Evolutionary conservation across 164 flowering plant genomes (phyloP).

Genomic region (Sedum album): DNA sequence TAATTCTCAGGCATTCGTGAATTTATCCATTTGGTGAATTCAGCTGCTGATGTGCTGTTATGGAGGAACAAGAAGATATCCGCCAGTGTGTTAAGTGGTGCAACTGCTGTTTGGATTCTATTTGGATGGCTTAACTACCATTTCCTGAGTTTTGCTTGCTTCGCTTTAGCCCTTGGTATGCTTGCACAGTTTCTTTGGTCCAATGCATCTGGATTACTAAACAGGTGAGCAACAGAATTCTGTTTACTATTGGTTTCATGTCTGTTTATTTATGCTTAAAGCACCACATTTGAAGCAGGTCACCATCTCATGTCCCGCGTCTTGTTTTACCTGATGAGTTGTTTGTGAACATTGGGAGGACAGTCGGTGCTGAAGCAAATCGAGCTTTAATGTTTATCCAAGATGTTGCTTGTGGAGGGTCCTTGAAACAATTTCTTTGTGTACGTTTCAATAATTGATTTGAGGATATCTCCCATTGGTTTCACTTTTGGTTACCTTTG

Average conservation of each 20-base stretch:
- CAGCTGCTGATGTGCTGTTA: constrained; percentile 90
- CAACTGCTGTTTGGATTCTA: constrained; percentile 53
- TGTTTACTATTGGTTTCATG: constrained; percentile 40
- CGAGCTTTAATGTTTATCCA: constrained; percentile 58
- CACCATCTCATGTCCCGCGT: no score
- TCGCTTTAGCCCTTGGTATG: constrained; percentile 54
- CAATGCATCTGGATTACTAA: constrained; percentile 58
- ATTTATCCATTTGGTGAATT: constrained; percentile 19
- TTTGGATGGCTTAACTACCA: constrained; percentile 93
- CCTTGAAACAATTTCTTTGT: constrained; percentile 62
- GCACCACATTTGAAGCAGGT: constrained; percentile 25
- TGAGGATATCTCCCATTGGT: no score
- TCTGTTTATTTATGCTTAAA: constrained; percentile 56
- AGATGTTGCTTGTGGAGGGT: constrained; percentile 63
- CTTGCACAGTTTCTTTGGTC: constrained; percentile 68
- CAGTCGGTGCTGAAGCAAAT: constrained; percentile 58
- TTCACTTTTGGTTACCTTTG: no score
- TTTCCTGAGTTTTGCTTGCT: constrained; percentile 43
- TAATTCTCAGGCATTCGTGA: background rate
- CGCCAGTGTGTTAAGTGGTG: constrained; percentile 57
- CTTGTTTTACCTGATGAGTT: constrained; percentile 53
- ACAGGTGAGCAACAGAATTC: constrained; percentile 15
- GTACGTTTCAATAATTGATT: constrained; percentile 26
- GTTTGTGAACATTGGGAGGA: constrained; percentile 49
- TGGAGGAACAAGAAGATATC: constrained; percentile 99